These are phyloP conservation scores for Cladosporium sp. DNA, from an alignment of 2,329 filamentous ascomycete species.

Conservation along the genomic window DNA sequence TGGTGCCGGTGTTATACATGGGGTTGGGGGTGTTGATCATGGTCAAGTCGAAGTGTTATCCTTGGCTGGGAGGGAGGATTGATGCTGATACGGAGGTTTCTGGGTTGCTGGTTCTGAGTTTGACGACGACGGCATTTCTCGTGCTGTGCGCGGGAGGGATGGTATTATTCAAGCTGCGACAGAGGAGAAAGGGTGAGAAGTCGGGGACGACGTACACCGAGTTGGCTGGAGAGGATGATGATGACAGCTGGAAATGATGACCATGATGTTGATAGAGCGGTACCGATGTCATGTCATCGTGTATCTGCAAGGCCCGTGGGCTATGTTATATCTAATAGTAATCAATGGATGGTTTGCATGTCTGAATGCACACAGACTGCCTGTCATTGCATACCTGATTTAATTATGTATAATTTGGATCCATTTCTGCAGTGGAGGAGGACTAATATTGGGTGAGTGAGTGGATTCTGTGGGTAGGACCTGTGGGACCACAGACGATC, in stretches of 20 bases:
- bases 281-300: too few species aligned
- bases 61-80: conserved; percentile 2
- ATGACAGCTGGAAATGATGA: background rate
- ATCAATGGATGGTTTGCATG: background rate
- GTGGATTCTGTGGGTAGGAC: background rate
- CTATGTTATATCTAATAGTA: background rate
- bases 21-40: conserved; percentile 3
- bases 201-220: background rate
- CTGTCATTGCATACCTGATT: background rate
- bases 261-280: background rate
- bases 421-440: background rate
- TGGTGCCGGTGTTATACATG: conserved; percentile 5
- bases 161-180: background rate
- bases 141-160: background rate
- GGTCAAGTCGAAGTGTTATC: conserved; percentile 5
- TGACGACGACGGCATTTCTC: background rate
- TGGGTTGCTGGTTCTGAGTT: background rate
- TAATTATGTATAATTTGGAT: background rate
- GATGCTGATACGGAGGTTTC: background rate
- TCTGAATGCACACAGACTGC: background rate
- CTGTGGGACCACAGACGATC: too few species aligned
- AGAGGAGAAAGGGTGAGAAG: background rate
- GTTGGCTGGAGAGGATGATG: background rate
- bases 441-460: too few species aligned
- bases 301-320: background rate